Percentiles rank a stretch among this genome's conserved stretches.
Conservation (phyloP, 2,329 filamentous ascomycete species). For the Fusarium coffeatum region DNA sequence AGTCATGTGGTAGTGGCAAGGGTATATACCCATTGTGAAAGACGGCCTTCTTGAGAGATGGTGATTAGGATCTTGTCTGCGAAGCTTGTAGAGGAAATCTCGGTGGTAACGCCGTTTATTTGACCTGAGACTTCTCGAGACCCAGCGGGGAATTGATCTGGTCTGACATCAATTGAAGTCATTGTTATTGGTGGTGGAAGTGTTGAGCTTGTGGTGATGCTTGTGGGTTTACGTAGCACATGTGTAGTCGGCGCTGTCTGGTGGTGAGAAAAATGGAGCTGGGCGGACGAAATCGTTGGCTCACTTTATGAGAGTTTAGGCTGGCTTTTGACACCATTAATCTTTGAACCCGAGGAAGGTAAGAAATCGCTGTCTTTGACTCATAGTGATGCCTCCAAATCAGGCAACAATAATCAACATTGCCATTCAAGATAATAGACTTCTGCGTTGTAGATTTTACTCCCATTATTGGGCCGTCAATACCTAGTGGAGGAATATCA, state of each 20-base stretch:
- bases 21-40: slow-evolving; percentile 86
- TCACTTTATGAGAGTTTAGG: not conserved
- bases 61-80: slow-evolving; percentile 92
- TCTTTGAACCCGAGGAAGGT: no score
- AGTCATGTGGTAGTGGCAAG: not conserved
- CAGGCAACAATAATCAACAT: no score
- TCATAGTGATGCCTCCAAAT: not conserved
- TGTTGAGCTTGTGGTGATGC: slow-evolving; percentile 16
- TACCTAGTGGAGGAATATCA: no score
- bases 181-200: slow-evolving; percentile 46
- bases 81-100: slow-evolving; percentile 79
- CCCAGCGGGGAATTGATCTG: slow-evolving; percentile 74
- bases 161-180: slow-evolving; percentile 56
- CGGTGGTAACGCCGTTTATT: slow-evolving; percentile 77
- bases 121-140: slow-evolving; percentile 69
- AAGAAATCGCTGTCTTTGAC: no score
- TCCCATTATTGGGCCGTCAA: no score
- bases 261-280: not conserved
- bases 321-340: not conserved
- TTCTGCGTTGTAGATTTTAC: no score
- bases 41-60: slow-evolving; percentile 82
- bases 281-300: not conserved
- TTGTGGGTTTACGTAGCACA: slow-evolving; percentile 4
- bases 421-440: no score
- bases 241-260: not conserved